These are phyloP conservation scores for Fonticula alba DNA, from an alignment of 78 protist genomes.

Conservation along the genomic window DNA sequence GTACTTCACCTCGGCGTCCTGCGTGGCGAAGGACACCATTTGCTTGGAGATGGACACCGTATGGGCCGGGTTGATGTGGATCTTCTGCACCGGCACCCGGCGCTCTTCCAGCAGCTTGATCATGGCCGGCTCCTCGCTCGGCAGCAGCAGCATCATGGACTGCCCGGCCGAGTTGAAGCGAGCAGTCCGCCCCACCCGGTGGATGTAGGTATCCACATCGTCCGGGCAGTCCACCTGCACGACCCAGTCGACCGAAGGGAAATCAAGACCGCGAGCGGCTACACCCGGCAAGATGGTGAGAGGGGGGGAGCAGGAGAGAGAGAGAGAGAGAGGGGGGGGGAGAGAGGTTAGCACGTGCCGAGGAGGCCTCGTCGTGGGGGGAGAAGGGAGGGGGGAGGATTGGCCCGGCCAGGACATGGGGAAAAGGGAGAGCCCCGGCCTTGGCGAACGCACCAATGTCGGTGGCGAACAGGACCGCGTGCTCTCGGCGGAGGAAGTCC, in stretches of 20 bases:
- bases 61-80: constrained; percentile 3
- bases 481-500: constrained; percentile 4
- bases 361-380: too few relatives aligned
- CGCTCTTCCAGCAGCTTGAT: background rate
- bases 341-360: too few relatives aligned
- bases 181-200: constrained; percentile 95
- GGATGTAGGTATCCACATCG: constrained; percentile 76
- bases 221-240: constrained; percentile 90
- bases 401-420: too few relatives aligned
- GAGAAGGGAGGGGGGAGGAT: too few relatives aligned
- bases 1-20: constrained; percentile 27
- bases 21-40: constrained; percentile 1
- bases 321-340: too few relatives aligned
- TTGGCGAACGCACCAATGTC: constrained; percentile 67
- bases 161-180: constrained; percentile 31
- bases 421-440: too few relatives aligned
- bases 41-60: background rate
- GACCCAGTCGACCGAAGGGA: constrained; percentile 90
- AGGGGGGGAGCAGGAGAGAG: too few relatives aligned
- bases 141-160: constrained; percentile 23
- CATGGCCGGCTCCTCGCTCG: constrained; percentile 16
- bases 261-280: constrained; percentile 91
- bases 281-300: too few relatives aligned
- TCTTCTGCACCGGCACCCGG: background rate
- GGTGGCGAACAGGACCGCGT: constrained; percentile 82